Evolutionary conservation across 2,329 filamentous ascomycete genomes (phyloP).

Genomic region (Metarhizium brunneum): DNA sequence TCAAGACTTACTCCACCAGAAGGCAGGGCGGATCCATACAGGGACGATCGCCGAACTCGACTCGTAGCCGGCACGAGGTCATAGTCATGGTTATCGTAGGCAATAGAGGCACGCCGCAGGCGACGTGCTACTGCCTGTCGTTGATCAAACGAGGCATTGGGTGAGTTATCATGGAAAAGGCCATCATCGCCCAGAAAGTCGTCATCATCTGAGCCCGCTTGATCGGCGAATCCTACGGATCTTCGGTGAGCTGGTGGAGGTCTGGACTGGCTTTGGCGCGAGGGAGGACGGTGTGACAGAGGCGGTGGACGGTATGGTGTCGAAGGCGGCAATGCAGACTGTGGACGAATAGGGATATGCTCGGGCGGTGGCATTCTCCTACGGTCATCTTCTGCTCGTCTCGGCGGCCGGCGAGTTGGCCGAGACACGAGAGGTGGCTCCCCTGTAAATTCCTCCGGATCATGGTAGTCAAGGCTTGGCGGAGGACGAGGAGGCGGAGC

Average conservation of each 20-base stretch:
- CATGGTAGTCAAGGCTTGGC: constrained; percentile 19
- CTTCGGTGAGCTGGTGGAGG: constrained; percentile 19
- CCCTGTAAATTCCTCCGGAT: constrained; percentile 31
- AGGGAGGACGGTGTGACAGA: constrained; percentile 13
- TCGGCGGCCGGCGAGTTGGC: constrained; percentile 32
- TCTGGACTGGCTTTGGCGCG: constrained; percentile 19
- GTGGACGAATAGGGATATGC: constrained; percentile 23
- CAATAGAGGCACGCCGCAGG: constrained; percentile 23
- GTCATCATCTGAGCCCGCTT: constrained; percentile 27
- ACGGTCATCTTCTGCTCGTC: constrained; percentile 35
- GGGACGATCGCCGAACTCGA: constrained; percentile 29
- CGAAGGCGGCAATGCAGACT: constrained; percentile 21
- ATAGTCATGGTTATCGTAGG: constrained; percentile 29
- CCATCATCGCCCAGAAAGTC: constrained; percentile 24
- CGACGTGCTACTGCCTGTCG: constrained; percentile 22
- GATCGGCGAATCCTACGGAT: constrained; percentile 23
- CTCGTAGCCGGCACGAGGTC: constrained; percentile 30
- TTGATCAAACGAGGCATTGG: constrained; percentile 23
- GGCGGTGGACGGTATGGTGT: constrained; percentile 20
- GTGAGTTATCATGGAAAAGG: constrained; percentile 30
- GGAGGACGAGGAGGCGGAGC: constrained; percentile 2
- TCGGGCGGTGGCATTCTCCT: constrained; percentile 40
- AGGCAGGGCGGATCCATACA: constrained; percentile 27
- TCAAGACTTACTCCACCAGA: constrained; percentile 24
- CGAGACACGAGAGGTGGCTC: constrained; percentile 22